A percentile compares a stretch with the other conserved stretches of the same genome.
Evolutionary conservation across 345 rosid species (phyloP).

Genomic region (Sonneratia alba): DNA sequence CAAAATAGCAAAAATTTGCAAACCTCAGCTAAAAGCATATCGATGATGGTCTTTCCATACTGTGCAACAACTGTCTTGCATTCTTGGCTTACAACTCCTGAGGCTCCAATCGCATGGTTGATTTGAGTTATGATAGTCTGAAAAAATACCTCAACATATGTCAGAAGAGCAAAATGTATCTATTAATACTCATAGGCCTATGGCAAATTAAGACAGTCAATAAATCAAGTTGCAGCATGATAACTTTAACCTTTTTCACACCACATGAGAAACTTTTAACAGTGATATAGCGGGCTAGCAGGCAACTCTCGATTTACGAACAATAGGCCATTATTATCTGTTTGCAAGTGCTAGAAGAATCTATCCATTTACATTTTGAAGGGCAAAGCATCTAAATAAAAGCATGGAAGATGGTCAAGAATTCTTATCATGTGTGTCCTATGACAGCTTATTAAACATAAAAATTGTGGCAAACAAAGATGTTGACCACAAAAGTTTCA

Average conservation of each 20-base stretch:
- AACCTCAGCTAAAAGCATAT: slow-evolving; percentile 54
- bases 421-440: not conserved
- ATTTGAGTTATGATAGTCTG: slow-evolving; percentile 65
- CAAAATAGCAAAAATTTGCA: not conserved
- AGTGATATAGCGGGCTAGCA: not conserved
- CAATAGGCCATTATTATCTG: not conserved
- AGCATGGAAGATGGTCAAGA: not conserved
- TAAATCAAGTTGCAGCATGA: not conserved
- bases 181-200: too few species aligned
- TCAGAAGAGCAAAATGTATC: not conserved
- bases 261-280: not conserved
- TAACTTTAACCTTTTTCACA: not conserved
- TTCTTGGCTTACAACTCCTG: slow-evolving; percentile 62
- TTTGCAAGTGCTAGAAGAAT: not conserved
- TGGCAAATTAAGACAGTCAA: too few species aligned
- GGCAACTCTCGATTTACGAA: not conserved
- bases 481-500: not conserved
- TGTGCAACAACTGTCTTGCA: slow-evolving; percentile 57
- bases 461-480: not conserved
- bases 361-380: not conserved
- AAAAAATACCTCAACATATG: slow-evolving; percentile 9
- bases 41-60: slow-evolving; percentile 61
- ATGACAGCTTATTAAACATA: not conserved
- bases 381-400: not conserved
- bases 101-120: slow-evolving; percentile 81